Evolutionary conservation across 1,284 basidiomycete species (phyloP).

Genomic region (Leccinum angustisporum): DNA sequence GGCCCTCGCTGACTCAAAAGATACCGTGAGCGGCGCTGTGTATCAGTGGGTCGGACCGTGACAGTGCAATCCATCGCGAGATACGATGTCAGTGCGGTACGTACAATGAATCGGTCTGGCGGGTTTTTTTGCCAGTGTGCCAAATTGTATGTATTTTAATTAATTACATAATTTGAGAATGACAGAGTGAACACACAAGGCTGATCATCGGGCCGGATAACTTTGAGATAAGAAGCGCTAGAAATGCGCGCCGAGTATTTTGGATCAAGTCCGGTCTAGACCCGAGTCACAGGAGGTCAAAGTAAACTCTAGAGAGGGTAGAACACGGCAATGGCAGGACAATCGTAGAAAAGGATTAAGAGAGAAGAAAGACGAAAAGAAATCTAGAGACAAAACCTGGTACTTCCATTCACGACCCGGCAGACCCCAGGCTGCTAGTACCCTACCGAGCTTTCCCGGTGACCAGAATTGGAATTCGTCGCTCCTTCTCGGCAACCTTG

Average conservation of each 20-base stretch:
- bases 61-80: no score
- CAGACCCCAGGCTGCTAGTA: background rate
- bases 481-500: conserved; percentile 40
- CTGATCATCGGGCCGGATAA: background rate
- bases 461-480: conserved; percentile 57
- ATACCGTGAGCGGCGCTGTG: no score
- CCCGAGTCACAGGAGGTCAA: background rate
- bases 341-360: background rate
- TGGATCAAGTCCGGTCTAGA: background rate
- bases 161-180: no score
- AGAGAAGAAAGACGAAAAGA: background rate
- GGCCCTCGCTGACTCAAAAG: no score
- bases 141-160: no score
- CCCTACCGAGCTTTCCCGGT: conserved; percentile 48
- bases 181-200: no score
- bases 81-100: no score
- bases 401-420: background rate
- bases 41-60: no score
- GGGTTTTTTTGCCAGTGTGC: no score
- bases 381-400: background rate
- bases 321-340: background rate
- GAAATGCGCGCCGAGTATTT: background rate
- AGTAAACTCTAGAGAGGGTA: background rate
- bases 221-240: background rate
- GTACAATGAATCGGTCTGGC: background rate